Evolutionary conservation across 129 eudicot species (phyloP).

Genomic region (Centaurea solstitialis): DNA sequence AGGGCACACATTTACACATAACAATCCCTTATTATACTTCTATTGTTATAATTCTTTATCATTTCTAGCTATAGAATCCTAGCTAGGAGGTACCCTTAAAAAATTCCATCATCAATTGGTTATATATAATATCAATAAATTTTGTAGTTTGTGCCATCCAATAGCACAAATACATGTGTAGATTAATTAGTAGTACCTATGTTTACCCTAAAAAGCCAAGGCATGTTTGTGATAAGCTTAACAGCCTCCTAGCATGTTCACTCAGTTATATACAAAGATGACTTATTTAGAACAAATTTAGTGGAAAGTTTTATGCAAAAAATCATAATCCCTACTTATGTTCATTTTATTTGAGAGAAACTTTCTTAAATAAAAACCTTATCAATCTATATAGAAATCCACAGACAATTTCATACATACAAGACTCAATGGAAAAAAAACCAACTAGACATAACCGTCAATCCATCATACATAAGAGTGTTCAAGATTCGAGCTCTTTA

Average conservation of each 20-base stretch:
- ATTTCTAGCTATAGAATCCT: constrained; percentile 7
- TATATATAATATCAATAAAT: neutral
- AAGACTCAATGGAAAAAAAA: too few species aligned
- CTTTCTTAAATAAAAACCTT: too few species aligned
- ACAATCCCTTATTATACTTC: constrained; percentile 9
- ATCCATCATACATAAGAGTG: neutral
- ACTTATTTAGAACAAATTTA: too few species aligned
- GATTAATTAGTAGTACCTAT: neutral
- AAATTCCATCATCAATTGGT: neutral
- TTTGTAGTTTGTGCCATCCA: neutral
- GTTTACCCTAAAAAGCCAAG: constrained; percentile 21
- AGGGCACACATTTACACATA: constrained; percentile 31
- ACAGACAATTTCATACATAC: too few species aligned
- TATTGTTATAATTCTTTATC: constrained; percentile 6
- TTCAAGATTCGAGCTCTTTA: too few species aligned
- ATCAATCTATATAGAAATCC: too few species aligned
- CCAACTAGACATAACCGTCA: neutral
- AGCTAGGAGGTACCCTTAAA: neutral
- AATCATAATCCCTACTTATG: too few species aligned
- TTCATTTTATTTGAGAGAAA: too few species aligned
- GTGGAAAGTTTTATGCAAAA: too few species aligned
- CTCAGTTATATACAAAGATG: too few species aligned
- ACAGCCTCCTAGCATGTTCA: too few species aligned
- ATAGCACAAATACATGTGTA: constrained; percentile 6
- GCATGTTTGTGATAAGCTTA: neutral